Percentiles rank a stretch among this genome's conserved stretches.
Conservation (phyloP, 176 grass and related monocot genomes). For the Panicum miliaceum region DNA sequence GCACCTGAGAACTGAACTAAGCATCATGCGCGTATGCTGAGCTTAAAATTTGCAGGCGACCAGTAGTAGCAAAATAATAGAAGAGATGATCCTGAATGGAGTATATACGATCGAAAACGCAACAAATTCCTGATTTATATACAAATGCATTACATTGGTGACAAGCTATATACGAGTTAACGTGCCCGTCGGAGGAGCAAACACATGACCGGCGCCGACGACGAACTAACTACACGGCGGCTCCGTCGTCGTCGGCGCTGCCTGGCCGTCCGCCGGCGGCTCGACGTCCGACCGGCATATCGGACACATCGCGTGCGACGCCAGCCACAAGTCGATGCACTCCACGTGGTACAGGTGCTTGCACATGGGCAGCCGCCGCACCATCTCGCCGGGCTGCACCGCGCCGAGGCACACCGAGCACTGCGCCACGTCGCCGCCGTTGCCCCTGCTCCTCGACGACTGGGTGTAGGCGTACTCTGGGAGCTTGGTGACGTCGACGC, state of each 20-base stretch:
- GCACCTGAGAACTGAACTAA: neutral
- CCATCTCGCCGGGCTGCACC: constrained; percentile 43
- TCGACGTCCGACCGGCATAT: constrained; percentile 41
- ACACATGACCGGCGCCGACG: too few relatives aligned
- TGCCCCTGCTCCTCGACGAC: constrained; percentile 27
- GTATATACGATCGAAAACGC: neutral
- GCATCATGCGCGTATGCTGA: neutral
- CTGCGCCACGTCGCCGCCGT: constrained; percentile 14
- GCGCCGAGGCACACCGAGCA: constrained; percentile 56
- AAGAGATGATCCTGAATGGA: neutral
- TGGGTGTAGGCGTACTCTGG: constrained; percentile 44
- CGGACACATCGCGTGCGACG: constrained; percentile 47
- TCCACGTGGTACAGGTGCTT: constrained; percentile 55
- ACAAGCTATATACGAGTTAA: too few relatives aligned
- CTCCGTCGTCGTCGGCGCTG: neutral
- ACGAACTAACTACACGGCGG: too few relatives aligned
- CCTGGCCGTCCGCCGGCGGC: neutral
- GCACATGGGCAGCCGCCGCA: constrained; percentile 52
- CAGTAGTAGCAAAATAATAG: neutral
- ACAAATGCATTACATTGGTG: neutral
- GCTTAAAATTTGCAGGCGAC: neutral
- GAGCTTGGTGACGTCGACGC: constrained; percentile 45
- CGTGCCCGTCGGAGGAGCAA: too few relatives aligned
- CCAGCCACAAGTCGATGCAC: constrained; percentile 63
- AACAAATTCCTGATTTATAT: neutral